Evolutionary conservation across 2,329 filamentous ascomycete species (phyloP).

Genomic region (Thermomyces lanuginosus): DNA sequence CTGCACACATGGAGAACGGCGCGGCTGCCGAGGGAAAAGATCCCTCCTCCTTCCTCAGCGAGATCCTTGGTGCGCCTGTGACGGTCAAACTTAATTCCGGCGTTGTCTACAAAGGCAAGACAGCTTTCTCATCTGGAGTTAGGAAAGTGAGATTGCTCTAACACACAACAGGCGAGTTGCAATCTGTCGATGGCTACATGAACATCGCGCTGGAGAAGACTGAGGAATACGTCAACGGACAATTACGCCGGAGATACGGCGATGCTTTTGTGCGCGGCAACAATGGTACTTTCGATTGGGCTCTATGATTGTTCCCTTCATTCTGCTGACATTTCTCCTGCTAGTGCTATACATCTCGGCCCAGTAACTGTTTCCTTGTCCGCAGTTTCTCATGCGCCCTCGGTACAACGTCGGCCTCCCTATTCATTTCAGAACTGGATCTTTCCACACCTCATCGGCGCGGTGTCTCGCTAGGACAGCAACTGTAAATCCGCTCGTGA

Average conservation of each 20-base stretch:
- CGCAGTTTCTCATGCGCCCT: no score
- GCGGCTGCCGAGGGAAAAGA: conserved; percentile 61
- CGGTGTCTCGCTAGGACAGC: no score
- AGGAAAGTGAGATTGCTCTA: no score
- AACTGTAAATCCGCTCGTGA: no score
- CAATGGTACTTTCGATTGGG: conserved; percentile 53
- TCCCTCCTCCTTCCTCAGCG: conserved; percentile 79
- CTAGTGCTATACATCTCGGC: conserved; percentile 25
- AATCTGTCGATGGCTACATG: conserved; percentile 98
- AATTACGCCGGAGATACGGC: conserved; percentile 67
- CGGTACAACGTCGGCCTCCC: no score
- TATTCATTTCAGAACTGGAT: no score
- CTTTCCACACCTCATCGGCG: no score
- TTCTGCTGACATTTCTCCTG: conserved; percentile 1
- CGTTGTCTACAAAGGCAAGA: conserved; percentile 81
- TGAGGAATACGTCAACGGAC: conserved; percentile 75
- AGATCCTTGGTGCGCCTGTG: conserved; percentile 87
- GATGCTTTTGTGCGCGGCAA: conserved; percentile 94
- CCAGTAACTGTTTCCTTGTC: conserved; percentile 7
- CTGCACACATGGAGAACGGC: conserved; percentile 61
- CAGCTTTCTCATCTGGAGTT: background rate
- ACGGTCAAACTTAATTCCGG: conserved; percentile 98
- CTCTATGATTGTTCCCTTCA: no score
- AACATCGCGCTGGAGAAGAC: conserved; percentile 97
- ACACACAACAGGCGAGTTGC: conserved; percentile 56